Conservation (phyloP, 495 filamentous ascomycete genomes). For the Aspergillus affinis region DNA sequence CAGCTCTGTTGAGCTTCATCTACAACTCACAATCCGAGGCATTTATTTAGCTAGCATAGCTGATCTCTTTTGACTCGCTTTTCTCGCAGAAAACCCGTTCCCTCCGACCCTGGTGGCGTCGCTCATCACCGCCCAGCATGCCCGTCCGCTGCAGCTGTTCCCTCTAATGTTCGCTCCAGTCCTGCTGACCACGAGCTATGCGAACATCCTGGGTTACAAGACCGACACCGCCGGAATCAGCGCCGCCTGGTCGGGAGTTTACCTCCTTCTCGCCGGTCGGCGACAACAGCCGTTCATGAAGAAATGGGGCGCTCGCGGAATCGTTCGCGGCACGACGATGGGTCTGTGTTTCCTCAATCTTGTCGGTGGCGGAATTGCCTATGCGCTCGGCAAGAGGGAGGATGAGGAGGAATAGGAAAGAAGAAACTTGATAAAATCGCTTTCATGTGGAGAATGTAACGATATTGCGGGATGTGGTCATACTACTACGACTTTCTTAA, state of each 20-base stretch:
- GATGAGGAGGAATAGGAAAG: conserved; percentile 48
- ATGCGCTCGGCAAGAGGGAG: conserved; percentile 60
- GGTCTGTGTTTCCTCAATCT: conserved; percentile 69
- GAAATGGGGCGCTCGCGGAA: conserved; percentile 66
- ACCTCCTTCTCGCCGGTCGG: conserved; percentile 72
- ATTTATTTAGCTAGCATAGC: background rate
- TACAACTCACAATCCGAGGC: background rate
- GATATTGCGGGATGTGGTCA: background rate
- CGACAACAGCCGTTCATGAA: conserved; percentile 57
- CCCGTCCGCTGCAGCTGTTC: conserved; percentile 69
- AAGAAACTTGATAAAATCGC: background rate
- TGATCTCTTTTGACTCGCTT: conserved; percentile 4
- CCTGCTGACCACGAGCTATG: conserved; percentile 83
- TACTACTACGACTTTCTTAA: conserved; percentile 4
- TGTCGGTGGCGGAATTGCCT: conserved; percentile 68
- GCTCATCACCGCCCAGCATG: conserved; percentile 73
- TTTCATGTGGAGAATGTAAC: background rate
- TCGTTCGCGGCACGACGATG: conserved; percentile 70
- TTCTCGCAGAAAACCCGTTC: conserved; percentile 68
- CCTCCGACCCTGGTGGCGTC: conserved; percentile 77
- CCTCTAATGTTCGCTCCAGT: conserved; percentile 81
- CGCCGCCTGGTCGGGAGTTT: conserved; percentile 84
- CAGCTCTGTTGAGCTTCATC: background rate
- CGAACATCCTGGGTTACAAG: conserved; percentile 75
- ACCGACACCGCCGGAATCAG: conserved; percentile 81